Evolutionary conservation across 345 rosid species (phyloP), one percentile per base, ranked within the genome.

Genomic region (Moricandia moricandioides): DNA sequence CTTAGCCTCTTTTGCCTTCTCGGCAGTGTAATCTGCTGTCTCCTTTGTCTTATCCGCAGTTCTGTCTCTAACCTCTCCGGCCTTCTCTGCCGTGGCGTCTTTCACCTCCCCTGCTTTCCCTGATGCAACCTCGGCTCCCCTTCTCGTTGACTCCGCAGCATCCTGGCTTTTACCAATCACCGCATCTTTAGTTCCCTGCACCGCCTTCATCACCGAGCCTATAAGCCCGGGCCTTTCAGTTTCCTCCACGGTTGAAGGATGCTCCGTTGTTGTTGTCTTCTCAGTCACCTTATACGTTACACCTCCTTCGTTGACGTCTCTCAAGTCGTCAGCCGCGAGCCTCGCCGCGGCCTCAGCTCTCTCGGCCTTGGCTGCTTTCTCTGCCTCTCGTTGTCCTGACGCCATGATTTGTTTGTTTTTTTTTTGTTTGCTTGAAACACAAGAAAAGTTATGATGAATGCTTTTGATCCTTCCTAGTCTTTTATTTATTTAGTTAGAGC

Each of bases 111-210:
- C 69, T 5, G 69, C 81, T 64, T 80, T 74, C 29, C 79, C 79
- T 0, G 72, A 75, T 0, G 78, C 78, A 16, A 17, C 34, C 3
- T 70, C 54, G 0, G 75, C 66, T 67, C 70, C 71, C 0, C 57
- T 14, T 66, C 33, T 74, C 16, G 78, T 66, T 27, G 74, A 39
- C 8, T 73, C 76, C 8, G 76, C 62, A 14, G 75, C 62, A 4
- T 67, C 49, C 7, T 65, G 17, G 33, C 62, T 77, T 78, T 89
- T 90, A 1, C 93, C 97, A 0, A 85, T 83, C 29, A 85, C 86
- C 0, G 84, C 93, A 1, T 85, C 95, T 73, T 82, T 90, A 0
- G 91, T 86, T 35, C 78, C 90, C 1, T 85, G 82, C 26, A 93
- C 87, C 6, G 86, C 87, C 69, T 71, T 83, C 56, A 90, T 55